Evolutionary conservation across 306 rosid species (phyloP), one percentile per base, ranked within the genome.

Genomic region (Adenanthera pavonina): DNA sequence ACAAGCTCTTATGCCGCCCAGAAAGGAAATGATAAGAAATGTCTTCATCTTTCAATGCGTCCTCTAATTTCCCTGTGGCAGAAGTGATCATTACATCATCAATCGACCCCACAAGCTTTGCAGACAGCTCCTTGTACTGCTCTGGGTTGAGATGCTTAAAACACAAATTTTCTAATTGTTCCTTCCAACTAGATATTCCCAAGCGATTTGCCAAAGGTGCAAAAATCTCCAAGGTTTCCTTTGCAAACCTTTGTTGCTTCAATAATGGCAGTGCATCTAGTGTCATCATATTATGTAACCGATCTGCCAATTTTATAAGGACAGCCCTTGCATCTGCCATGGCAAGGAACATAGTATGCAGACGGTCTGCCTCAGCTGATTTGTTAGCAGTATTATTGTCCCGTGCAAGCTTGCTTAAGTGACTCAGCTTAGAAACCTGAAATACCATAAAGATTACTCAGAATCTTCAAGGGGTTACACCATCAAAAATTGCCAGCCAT

Each of bases 321-420:
- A 96, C 99, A 49, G 98, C 97, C 76, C 98, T 90, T 8, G 99
- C 97, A 89, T 96, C 98, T 4, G 96, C 97, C 99, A 96, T 96
- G 36, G 97, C 99, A 75, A 96, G 97, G 80, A 96, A 93, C 98
- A 93, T 96, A 43, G 99, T 96, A 85, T 93, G 99, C 85, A 96
- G 53, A 56, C 99, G 97, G 56, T 96, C 99, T 65, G 99, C 98
- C 78, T 96, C 97, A 74, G 82, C 90, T 40, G 88, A 93, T 80
- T 92, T 93, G 86, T 89, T 68, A 0, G 99, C 98, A 4, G 94
- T 96, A 76, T 96, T 86, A 80, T 90, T 91, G 68, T 93, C 98
- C 48, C 99, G 91, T 48, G 98, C 98, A 81, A 96, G 97, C 88
- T 96, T 93, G 83, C 99, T 96, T 81, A 96, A 82, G 84, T 93